phyloP scores from a whole-genome alignment of 352 stramenopile species.

The Phytophthora fragariaefolia region DNA sequence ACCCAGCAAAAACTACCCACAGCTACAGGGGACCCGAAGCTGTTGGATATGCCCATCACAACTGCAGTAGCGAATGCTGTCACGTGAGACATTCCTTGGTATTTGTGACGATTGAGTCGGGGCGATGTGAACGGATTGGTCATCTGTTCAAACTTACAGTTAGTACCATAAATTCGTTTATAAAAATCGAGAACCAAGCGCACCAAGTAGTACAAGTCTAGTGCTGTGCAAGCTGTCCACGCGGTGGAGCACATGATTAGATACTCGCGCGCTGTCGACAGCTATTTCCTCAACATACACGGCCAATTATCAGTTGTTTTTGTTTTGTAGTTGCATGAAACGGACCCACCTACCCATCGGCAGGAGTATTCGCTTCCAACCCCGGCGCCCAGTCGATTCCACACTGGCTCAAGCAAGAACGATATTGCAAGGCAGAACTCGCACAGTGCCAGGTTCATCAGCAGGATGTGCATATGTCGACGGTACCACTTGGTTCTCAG shows the following conservation, averaged over 20 bases:
- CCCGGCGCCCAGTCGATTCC: conserved; percentile 48
- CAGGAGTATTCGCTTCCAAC: conserved; percentile 49
- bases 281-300: conserved; percentile 31
- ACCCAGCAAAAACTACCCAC: conserved; percentile 83
- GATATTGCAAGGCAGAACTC: conserved; percentile 72
- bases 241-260: conserved; percentile 77
- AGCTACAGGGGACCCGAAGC: conserved; percentile 60
- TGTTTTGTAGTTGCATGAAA: neutral
- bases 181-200: conserved; percentile 5
- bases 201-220: conserved; percentile 78
- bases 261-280: conserved; percentile 74
- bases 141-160: conserved; percentile 46
- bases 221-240: conserved; percentile 75
- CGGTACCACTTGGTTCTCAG: conserved; percentile 63
- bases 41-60: conserved; percentile 61
- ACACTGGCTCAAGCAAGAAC: conserved; percentile 73
- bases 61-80: conserved; percentile 44
- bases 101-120: conserved; percentile 69
- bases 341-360: conserved; percentile 46
- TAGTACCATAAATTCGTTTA: neutral
- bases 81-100: conserved; percentile 59
- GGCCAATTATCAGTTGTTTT: neutral
- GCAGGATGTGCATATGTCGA: conserved; percentile 74
- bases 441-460: conserved; percentile 67
- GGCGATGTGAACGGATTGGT: conserved; percentile 85